Conservation (phyloP, 2,329 filamentous ascomycete genomes). For the Diaporthe australafricana region DNA sequence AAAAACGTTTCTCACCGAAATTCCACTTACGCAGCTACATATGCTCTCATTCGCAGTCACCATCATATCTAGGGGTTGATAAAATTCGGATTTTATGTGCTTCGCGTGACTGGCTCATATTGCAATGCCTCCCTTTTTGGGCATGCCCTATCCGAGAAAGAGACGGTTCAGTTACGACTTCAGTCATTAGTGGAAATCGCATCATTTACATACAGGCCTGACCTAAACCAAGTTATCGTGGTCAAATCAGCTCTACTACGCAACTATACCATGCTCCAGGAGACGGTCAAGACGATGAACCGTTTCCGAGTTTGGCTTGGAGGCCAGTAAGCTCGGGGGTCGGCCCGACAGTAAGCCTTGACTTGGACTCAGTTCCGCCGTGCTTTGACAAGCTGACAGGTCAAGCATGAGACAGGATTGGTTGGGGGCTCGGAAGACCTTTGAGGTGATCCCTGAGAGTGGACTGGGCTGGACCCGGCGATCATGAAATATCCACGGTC, state of each 20-base stretch:
- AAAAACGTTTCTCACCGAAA: too few relatives aligned
- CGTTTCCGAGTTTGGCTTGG: neutral
- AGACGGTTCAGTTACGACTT: neutral
- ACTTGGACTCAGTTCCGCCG: neutral
- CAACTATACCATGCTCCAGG: neutral
- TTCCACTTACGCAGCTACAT: too few relatives aligned
- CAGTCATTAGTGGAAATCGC: neutral
- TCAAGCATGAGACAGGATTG: neutral
- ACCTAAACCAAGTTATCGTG: too few relatives aligned
- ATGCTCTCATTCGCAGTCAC: too few relatives aligned
- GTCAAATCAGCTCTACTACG: too few relatives aligned
- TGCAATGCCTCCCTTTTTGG: neutral
- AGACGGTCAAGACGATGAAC: too few relatives aligned
- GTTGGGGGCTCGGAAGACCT: neutral
- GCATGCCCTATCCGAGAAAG: neutral
- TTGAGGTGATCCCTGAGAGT: neutral
- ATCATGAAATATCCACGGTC: neutral
- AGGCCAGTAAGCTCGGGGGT: neutral
- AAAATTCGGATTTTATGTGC: neutral
- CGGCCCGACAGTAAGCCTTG: neutral
- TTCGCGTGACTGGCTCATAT: neutral
- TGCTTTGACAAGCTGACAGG: neutral
- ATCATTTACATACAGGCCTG: too few relatives aligned
- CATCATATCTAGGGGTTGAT: too few relatives aligned
- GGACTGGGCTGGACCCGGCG: conserved; percentile 4